These are phyloP conservation scores for Mimosa pudica DNA, from an alignment of 306 rosid genomes.

Conservation along the genomic window DNA sequence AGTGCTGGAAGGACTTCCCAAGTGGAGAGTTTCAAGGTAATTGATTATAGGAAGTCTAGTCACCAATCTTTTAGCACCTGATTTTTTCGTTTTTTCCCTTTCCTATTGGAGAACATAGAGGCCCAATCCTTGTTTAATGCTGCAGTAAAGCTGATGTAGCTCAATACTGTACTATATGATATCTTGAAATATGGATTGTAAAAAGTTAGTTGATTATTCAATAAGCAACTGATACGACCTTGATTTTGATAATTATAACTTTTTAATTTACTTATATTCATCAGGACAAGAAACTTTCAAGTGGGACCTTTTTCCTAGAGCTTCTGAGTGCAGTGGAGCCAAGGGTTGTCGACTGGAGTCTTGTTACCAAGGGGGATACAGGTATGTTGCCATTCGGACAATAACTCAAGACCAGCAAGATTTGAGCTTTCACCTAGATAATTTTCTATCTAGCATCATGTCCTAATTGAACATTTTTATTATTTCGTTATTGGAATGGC, in stretches of 20 bases:
- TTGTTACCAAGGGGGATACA: constrained; percentile 92
- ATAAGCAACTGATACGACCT: neutral
- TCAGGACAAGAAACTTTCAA: constrained; percentile 92
- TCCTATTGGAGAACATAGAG: neutral
- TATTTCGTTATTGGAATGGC: constrained; percentile 40
- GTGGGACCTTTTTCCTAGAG: constrained; percentile 90
- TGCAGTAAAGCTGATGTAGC: neutral
- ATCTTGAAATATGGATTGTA: neutral
- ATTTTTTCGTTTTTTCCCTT: neutral
- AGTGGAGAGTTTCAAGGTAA: constrained; percentile 96
- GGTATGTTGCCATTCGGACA: constrained; percentile 47
- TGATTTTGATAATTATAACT: neutral
- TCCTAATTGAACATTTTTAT: constrained; percentile 28
- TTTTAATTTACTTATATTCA: constrained; percentile 27
- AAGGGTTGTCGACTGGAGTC: constrained; percentile 97
- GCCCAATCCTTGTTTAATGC: neutral
- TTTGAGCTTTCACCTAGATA: constrained; percentile 20
- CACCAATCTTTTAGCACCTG: neutral
- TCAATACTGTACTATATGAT: neutral
- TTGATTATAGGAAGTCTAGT: constrained; percentile 20
- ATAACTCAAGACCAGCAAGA: constrained; percentile 27
- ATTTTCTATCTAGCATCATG: constrained; percentile 14
- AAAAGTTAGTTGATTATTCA: neutral
- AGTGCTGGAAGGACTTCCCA: constrained; percentile 73
- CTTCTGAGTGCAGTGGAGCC: constrained; percentile 96